A percentile compares a stretch with the other conserved stretches of the same genome.
Conservation (phyloP, 805 yeast genomes). For the Alloascoidea africana region DNA sequence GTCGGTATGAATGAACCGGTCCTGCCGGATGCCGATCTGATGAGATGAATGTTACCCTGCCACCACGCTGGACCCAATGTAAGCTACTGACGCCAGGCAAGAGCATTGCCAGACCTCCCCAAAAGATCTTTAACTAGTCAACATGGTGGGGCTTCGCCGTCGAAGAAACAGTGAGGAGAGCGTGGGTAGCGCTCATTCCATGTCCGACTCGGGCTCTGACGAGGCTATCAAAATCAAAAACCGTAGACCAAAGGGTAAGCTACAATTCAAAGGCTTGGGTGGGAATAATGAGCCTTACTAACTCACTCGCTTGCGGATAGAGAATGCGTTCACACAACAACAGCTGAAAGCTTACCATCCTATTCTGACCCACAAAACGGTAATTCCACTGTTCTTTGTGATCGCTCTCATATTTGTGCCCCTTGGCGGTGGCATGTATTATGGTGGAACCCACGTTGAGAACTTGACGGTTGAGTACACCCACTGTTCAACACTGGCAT, state of each 20-base stretch:
- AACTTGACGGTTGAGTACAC: constrained; percentile 64
- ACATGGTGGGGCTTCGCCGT: not conserved
- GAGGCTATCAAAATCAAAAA: not conserved
- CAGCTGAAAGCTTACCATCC: constrained; percentile 25
- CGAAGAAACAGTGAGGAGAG: not conserved
- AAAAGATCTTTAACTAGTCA: not conserved
- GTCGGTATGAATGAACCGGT: too few relatives aligned
- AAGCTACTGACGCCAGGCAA: not conserved
- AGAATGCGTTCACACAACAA: constrained; percentile 3
- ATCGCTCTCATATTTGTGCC: constrained; percentile 78
- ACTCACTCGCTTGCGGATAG: not conserved
- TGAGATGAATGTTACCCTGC: not conserved
- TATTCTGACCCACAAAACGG: constrained; percentile 81
- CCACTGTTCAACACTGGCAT: constrained; percentile 42
- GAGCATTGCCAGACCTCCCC: not conserved
- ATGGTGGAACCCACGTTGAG: constrained; percentile 69
- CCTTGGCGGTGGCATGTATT: constrained; percentile 71
- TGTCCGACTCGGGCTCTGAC: constrained; percentile 1
- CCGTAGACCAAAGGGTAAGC: constrained; percentile 1
- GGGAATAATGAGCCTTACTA: not conserved
- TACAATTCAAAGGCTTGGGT: not conserved
- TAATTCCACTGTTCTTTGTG: constrained; percentile 65
- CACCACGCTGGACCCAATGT: not conserved
- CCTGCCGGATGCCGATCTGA: too few relatives aligned
- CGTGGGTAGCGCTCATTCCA: not conserved